Conservation (phyloP, 768 basidiomycete genomes). For the Omphalotus guepiniiformis region DNA sequence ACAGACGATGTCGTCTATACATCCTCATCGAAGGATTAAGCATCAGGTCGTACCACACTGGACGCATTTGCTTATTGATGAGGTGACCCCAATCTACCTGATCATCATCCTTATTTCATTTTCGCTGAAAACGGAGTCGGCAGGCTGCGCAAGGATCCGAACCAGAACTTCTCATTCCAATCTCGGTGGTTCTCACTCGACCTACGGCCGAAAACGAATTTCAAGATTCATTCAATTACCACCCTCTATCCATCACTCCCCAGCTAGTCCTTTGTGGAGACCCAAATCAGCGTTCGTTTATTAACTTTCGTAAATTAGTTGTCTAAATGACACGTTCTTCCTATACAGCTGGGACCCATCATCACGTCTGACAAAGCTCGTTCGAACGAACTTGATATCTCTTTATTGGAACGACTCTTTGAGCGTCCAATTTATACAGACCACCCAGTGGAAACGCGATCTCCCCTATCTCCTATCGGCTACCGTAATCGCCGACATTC, state of each 20-base stretch:
- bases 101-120: background rate
- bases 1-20: slow-evolving; percentile 30
- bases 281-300: slow-evolving; percentile 40
- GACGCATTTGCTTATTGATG: slow-evolving; percentile 51
- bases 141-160: slow-evolving; percentile 53
- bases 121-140: background rate
- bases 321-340: background rate
- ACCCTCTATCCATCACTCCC: slow-evolving; percentile 25
- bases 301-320: background rate
- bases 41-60: slow-evolving; percentile 33
- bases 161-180: slow-evolving; percentile 45
- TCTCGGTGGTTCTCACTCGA: slow-evolving; percentile 38
- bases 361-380: slow-evolving; percentile 42
- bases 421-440: slow-evolving; percentile 37
- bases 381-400: slow-evolving; percentile 41
- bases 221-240: background rate
- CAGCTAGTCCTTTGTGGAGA: slow-evolving; percentile 51
- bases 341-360: slow-evolving; percentile 41
- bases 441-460: slow-evolving; percentile 13
- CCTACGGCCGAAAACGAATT: background rate
- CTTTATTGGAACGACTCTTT: slow-evolving; percentile 45
- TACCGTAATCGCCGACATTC: slow-evolving; percentile 1
- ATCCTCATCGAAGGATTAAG: slow-evolving; percentile 33
- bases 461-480: background rate
- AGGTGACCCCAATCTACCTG: slow-evolving; percentile 23